Evolutionary conservation across 257 asterid genomes (phyloP).

Genomic region (Anisodus acutangulus): DNA sequence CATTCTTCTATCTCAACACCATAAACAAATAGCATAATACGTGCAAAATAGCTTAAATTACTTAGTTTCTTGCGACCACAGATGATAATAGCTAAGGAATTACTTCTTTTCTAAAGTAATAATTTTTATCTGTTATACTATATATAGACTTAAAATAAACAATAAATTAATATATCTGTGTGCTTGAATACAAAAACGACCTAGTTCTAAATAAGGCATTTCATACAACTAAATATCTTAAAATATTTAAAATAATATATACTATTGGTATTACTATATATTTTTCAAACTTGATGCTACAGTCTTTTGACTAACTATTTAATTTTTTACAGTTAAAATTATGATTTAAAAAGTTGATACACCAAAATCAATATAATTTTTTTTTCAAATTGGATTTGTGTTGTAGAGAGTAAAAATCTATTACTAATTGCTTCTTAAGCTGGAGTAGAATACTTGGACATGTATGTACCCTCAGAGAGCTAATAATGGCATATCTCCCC

Average conservation of each 20-base stretch:
- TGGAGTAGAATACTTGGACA: neutral
- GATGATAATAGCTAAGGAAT: neutral
- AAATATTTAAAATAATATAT: no score
- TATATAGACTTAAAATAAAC: no score
- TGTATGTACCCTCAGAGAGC: neutral
- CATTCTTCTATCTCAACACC: neutral
- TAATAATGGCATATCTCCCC: neutral
- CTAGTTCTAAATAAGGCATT: neutral
- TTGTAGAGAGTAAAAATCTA: no score
- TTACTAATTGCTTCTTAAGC: neutral
- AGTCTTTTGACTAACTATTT: neutral
- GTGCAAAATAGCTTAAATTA: neutral
- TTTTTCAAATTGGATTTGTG: neutral
- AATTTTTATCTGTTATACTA: neutral
- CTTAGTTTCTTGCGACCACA: neutral
- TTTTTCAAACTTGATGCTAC: neutral
- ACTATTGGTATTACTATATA: neutral
- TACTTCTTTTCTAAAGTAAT: neutral
- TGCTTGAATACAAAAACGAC: neutral
- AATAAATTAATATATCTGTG: neutral
- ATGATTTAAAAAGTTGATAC: neutral
- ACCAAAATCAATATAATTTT: neutral
- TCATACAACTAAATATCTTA: neutral
- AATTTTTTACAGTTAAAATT: no score
- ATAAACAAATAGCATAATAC: neutral